Evolutionary conservation across 2,329 filamentous ascomycete species (phyloP).

Genomic region (Amylocarpus encephaloides): DNA sequence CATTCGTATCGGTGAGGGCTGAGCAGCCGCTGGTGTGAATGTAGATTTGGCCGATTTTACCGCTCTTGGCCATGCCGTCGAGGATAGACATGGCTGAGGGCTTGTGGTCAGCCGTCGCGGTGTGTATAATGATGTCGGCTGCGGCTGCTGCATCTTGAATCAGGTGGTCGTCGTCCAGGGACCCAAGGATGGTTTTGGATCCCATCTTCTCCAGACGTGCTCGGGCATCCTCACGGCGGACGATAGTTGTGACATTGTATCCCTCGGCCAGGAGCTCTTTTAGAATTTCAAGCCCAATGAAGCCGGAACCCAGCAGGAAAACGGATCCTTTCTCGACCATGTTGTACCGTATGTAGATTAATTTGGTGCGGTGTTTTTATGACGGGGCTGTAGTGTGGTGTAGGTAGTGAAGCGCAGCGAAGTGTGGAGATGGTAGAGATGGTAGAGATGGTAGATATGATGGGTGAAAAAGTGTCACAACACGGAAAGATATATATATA

Average conservation of each 20-base stretch:
- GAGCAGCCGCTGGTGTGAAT: slow-evolving; percentile 43
- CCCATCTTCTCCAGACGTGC: slow-evolving; percentile 29
- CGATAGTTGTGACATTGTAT: slow-evolving; percentile 37
- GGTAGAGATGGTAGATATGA: too few relatives aligned
- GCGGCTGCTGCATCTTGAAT: slow-evolving; percentile 33
- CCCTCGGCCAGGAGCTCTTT: slow-evolving; percentile 37
- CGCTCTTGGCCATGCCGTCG: slow-evolving; percentile 34
- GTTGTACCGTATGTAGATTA: too few relatives aligned
- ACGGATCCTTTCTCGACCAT: slow-evolving; percentile 24
- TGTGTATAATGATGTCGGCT: slow-evolving; percentile 42
- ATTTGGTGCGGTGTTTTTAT: too few relatives aligned
- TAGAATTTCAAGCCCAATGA: slow-evolving; percentile 42
- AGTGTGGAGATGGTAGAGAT: too few relatives aligned
- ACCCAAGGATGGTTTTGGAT: slow-evolving; percentile 35
- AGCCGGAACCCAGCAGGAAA: slow-evolving; percentile 41
- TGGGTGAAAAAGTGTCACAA: too few relatives aligned
- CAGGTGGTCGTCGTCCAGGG: slow-evolving; percentile 35
- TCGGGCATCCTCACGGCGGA: slow-evolving; percentile 35
- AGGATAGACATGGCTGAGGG: slow-evolving; percentile 40
- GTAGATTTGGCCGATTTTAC: slow-evolving; percentile 37
- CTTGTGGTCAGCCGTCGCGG: slow-evolving; percentile 43
- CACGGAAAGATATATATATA: too few relatives aligned
- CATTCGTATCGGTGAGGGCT: slow-evolving; percentile 35
- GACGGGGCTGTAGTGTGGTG: too few relatives aligned
- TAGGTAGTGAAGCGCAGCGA: too few relatives aligned